Evolutionary conservation across 2,329 filamentous ascomycete genomes (phyloP), one percentile per base, ranked within the genome.

Genomic region (Phaeosphaeriaceae sp.): DNA sequence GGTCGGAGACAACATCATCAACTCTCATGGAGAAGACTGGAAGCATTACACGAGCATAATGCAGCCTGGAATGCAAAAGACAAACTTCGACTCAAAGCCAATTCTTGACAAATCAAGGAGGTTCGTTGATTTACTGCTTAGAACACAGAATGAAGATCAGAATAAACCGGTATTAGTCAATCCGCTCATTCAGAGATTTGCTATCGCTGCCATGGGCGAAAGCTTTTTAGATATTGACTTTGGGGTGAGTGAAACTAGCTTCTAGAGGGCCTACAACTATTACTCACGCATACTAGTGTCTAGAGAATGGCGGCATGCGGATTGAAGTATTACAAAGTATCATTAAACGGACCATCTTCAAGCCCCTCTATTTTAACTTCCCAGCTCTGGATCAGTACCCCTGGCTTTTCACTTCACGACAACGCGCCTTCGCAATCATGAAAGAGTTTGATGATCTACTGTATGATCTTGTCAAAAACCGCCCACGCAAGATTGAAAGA

Each of bases 381-480:
- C 23, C 23, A 8, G 23, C 23, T 26, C 23, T 26, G 7, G 23
- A 26, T 8, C 23, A 26, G 11, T 26, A 26, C 23, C 23, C 23
- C 23, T 26, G 23, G 23, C 23, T 26, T 26, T 26, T 26, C 23
- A 7, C 7, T 17, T 37, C 34, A 16, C 34, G 34, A 5, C 17
- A 11, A 15, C 34, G 34, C 11, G 34, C 34, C 6, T 37, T 37
- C 16, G 34, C 34, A 21, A 37, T 37, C 16, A 37, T 37, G 34
- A 37, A 37, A 17, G 34, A 37, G 34, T 37, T 37, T 11, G 34
- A 37, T 13, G 34, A 37, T 17, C 34, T 37, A 2, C 34, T 37
- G n/a, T 37, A 37, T 20, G 34, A 37, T 37, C 34, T 37, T 17
- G 34, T 37, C 34, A 37, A 37, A 20, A 17, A 37, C 34, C 34